Evolutionary conservation across 2,329 filamentous ascomycete species (phyloP).

Genomic region (Tolypocladium inflatum): DNA sequence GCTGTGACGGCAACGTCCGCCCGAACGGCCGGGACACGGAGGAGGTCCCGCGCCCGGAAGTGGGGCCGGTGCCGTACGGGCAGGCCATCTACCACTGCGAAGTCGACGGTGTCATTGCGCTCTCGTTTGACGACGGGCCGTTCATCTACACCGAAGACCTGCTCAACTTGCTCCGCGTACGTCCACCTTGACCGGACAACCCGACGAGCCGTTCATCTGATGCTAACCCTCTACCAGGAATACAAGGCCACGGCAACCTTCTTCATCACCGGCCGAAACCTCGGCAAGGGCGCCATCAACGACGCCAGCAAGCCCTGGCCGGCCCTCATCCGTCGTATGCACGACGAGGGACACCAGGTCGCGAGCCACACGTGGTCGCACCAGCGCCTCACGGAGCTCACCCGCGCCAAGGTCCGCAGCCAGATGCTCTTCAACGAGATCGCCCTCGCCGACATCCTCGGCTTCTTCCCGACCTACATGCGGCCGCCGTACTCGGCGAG

Average conservation of each 20-base stretch:
- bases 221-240: conserved; percentile 6
- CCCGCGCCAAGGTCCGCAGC: conserved; percentile 19
- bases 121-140: conserved; percentile 38
- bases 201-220: no score
- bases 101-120: conserved; percentile 25
- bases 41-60: conserved; percentile 37
- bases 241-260: conserved; percentile 29
- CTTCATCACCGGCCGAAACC: conserved; percentile 24
- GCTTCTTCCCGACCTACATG: conserved; percentile 33
- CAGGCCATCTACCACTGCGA: conserved; percentile 35
- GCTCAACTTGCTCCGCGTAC: conserved; percentile 24
- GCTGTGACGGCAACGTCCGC: conserved; percentile 50
- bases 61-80: conserved; percentile 47
- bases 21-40: conserved; percentile 43
- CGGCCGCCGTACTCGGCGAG: conserved; percentile 38
- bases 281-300: conserved; percentile 33
- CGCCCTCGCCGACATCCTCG: conserved; percentile 29
- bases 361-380: conserved; percentile 44
- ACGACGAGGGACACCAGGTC: conserved; percentile 47
- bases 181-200: neutral
- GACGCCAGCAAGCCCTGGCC: conserved; percentile 23
- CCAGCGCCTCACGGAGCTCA: conserved; percentile 28
- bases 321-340: conserved; percentile 32
- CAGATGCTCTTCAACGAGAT: conserved; percentile 35
- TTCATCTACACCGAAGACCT: conserved; percentile 30